Percentiles rank a stretch among this genome's conserved stretches.
phyloP scores from a whole-genome alignment of 2,329 filamentous ascomycete species.

The Aureobasidium sp. region DNA sequence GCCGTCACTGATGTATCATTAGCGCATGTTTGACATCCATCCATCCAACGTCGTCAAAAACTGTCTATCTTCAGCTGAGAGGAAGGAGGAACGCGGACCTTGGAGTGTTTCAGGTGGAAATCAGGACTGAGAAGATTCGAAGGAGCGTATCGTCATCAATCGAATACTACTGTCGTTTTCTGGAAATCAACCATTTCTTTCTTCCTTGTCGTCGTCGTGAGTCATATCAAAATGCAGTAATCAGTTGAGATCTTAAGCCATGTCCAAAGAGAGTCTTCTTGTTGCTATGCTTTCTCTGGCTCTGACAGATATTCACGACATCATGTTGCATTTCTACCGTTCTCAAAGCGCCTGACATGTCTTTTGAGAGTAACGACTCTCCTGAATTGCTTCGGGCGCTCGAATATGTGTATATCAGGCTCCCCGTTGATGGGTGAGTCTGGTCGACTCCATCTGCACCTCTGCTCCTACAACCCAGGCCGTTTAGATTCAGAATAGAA shows the following conservation, averaged over 20 bases:
- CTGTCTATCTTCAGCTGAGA: neutral
- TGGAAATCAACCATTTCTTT: neutral
- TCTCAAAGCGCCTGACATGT: neutral
- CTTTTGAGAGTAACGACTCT: neutral
- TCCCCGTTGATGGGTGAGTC: neutral
- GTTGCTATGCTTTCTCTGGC: neutral
- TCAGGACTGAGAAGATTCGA: neutral
- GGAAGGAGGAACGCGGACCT: neutral
- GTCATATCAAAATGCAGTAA: neutral
- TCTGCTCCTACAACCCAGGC: too few species aligned
- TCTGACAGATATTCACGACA: too few species aligned
- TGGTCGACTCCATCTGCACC: neutral
- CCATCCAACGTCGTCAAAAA: neutral
- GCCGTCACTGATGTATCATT: neutral
- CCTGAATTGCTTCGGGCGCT: neutral
- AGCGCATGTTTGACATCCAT: neutral
- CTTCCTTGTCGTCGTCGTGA: neutral
- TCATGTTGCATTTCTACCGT: neutral
- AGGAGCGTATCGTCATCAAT: neutral
- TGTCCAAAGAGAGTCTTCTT: neutral
- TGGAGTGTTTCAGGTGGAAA: neutral
- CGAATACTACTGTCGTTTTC: neutral
- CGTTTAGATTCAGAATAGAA: neutral
- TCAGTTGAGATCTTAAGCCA: neutral
- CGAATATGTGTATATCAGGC: neutral